Evolutionary conservation across 331 rosid species (phyloP).

Genomic region (Dryas integrifolia): DNA sequence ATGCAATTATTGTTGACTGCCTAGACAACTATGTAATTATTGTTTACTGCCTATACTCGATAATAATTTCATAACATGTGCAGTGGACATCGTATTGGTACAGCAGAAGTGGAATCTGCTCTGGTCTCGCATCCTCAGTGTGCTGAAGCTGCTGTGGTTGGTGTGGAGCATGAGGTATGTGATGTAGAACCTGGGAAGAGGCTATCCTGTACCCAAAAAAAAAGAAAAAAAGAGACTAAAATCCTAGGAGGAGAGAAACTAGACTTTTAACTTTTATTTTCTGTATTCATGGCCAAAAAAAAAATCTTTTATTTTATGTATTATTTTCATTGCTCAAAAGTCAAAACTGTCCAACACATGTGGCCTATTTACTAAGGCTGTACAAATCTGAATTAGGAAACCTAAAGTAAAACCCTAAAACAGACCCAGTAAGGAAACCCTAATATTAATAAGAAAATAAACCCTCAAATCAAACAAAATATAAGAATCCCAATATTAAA

Average conservation of each 20-base stretch:
- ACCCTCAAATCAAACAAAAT: no score
- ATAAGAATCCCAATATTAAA: no score
- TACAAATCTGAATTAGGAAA: background rate
- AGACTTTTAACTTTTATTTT: background rate
- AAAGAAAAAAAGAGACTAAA: background rate
- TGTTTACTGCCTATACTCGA: background rate
- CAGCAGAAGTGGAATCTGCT: constrained; percentile 98
- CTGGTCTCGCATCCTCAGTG: constrained; percentile 82
- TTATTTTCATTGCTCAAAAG: background rate
- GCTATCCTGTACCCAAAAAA: background rate
- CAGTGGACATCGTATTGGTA: constrained; percentile 99
- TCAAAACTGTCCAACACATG: background rate
- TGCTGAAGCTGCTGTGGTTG: constrained; percentile 98
- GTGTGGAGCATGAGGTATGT: constrained; percentile 90
- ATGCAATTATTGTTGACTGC: background rate
- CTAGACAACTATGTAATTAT: background rate
- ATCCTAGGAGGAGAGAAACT: background rate
- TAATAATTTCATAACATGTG: constrained; percentile 20
- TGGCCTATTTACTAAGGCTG: background rate
- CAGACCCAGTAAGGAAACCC: background rate
- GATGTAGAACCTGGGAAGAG: background rate
- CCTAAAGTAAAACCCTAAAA: background rate
- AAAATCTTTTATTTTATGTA: background rate
- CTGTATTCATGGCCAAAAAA: background rate
- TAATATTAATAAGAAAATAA: background rate